Conservation (phyloP, 2,329 filamentous ascomycete genomes). For the Escovopsis sp. region DNA sequence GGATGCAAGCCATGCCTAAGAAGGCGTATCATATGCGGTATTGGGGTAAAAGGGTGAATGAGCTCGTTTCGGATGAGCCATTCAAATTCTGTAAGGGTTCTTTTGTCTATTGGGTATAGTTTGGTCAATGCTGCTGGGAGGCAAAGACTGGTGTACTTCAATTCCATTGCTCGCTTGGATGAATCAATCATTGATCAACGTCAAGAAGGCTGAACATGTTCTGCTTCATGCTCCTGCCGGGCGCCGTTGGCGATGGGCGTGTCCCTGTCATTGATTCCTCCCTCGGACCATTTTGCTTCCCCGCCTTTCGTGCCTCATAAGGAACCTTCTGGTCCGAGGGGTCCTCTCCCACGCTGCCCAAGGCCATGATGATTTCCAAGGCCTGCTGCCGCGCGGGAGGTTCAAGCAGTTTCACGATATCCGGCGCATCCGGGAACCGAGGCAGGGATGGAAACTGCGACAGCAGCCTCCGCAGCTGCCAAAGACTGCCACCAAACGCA, state of each 20-base stretch:
- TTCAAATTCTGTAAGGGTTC: no score
- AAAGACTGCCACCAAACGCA: not conserved
- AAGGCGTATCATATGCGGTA: no score
- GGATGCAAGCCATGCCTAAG: no score
- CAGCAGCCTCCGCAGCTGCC: slow-evolving; percentile 10
- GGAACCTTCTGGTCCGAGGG: not conserved
- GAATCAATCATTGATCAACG: slow-evolving; percentile 1
- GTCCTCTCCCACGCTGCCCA: slow-evolving; percentile 7
- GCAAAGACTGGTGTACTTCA: not conserved
- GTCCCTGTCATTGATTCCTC: not conserved
- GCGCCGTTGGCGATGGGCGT: not conserved
- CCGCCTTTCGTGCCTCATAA: not conserved
- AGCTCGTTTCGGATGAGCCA: no score
- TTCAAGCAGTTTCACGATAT: slow-evolving; percentile 9
- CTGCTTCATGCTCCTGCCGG: slow-evolving; percentile 2
- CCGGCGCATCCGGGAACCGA: slow-evolving; percentile 12
- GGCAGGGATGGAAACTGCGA: slow-evolving; percentile 13
- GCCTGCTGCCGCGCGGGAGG: slow-evolving; percentile 4
- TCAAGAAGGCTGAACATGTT: slow-evolving; percentile 8
- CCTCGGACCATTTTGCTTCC: not conserved
- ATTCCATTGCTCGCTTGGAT: not conserved
- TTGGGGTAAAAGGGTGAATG: no score
- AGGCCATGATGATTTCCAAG: slow-evolving; percentile 7
- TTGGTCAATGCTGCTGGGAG: not conserved
- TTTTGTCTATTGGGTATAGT: no score